These are phyloP conservation scores for Ascosphaera apis DNA, from an alignment of 2,329 filamentous ascomycete species.

Conservation along the genomic window DNA sequence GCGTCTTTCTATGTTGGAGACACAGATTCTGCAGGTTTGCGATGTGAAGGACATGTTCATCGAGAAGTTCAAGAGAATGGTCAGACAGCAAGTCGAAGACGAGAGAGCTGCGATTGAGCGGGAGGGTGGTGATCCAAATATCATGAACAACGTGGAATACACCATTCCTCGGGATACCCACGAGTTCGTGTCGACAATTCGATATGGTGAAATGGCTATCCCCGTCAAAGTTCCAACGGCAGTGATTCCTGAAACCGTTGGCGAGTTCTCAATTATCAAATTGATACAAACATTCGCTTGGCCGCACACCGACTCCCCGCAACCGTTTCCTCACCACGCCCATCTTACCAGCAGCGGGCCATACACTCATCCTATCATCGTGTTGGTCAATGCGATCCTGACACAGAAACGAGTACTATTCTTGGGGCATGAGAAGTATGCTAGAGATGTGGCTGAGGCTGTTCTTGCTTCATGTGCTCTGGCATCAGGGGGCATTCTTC, in stretches of 20 bases:
- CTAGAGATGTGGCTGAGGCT: constrained; percentile 90
- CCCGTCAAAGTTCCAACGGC: constrained; percentile 92
- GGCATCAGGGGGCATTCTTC: constrained; percentile 72
- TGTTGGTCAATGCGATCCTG: constrained; percentile 78
- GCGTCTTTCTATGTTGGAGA: constrained; percentile 58
- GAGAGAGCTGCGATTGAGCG: constrained; percentile 21
- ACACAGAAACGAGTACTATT: constrained; percentile 96
- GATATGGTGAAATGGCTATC: constrained; percentile 91
- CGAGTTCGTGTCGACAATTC: constrained; percentile 85
- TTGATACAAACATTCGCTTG: constrained; percentile 85
- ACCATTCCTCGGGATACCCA: constrained; percentile 79
- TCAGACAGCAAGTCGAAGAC: constrained; percentile 54
- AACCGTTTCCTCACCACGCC: constrained; percentile 66
- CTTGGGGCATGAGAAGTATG: constrained; percentile 81
- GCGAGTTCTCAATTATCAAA: constrained; percentile 93
- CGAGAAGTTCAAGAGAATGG: constrained; percentile 92
- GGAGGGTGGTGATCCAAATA: constrained; percentile 22
- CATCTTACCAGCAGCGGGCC: constrained; percentile 84
- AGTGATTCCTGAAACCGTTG: constrained; percentile 82
- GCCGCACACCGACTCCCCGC: constrained; percentile 57
- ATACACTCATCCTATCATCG: constrained; percentile 80
- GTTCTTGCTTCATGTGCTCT: constrained; percentile 90
- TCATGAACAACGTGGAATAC: constrained; percentile 42
- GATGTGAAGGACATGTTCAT: constrained; percentile 93
- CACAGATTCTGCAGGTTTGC: constrained; percentile 65